Evolutionary conservation across 352 stramenopile genomes (phyloP).

Genomic region (Peronosclerospora sorghi): DNA sequence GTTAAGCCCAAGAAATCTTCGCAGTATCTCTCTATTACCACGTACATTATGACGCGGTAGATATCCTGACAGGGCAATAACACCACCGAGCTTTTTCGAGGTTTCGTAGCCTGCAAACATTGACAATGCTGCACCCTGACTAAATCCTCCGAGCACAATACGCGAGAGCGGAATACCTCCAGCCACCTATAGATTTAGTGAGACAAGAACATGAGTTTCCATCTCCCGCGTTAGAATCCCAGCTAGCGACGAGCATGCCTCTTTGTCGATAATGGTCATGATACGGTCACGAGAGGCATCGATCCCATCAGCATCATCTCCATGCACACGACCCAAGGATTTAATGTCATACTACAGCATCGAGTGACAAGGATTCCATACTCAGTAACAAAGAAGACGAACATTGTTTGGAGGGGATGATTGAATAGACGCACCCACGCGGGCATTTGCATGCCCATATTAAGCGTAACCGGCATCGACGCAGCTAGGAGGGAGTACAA

Average conservation of each 20-base stretch:
- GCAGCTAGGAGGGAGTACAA: constrained; percentile 26
- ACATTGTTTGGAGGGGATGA: not conserved
- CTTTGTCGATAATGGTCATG: constrained; percentile 70
- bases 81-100: constrained; percentile 41
- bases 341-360: constrained; percentile 87
- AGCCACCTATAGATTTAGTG: constrained; percentile 13
- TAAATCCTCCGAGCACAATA: constrained; percentile 92
- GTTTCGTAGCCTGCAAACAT: constrained; percentile 77
- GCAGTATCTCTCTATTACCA: not conserved
- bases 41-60: constrained; percentile 44
- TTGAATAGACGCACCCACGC: constrained; percentile 59
- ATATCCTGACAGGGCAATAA: constrained; percentile 66
- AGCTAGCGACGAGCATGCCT: constrained; percentile 6
- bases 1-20: not conserved
- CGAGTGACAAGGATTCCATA: not conserved
- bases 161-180: constrained; percentile 73
- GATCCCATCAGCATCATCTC: constrained; percentile 85
- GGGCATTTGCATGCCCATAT: constrained; percentile 90
- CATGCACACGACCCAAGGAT: constrained; percentile 76
- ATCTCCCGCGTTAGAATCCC: not conserved
- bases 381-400: not conserved
- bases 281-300: constrained; percentile 66
- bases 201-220: not conserved
- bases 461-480: constrained; percentile 89
- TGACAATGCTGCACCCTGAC: constrained; percentile 84